Percentiles rank a stretch among this genome's conserved stretches.
Evolutionary conservation across 2,329 filamentous ascomycete genomes (phyloP).

Genomic region (Sarocladium kiliense): DNA sequence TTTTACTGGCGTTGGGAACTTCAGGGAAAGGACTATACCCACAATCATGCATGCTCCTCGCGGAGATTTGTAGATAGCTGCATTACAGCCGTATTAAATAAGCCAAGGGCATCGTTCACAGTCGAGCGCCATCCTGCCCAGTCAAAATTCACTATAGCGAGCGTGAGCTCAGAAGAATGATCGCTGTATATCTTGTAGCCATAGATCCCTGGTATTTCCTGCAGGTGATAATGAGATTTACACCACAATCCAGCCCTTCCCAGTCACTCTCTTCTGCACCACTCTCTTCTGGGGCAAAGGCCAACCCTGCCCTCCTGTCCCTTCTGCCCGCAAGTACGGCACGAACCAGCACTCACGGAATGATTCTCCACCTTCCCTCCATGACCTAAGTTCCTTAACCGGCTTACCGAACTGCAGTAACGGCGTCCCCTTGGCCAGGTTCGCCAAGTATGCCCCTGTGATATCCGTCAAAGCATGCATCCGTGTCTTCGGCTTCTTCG

Average conservation of each 20-base stretch:
- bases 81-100: too few species aligned
- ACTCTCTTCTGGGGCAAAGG: constrained; percentile 82
- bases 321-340: constrained; percentile 66
- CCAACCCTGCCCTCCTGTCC: constrained; percentile 66
- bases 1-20: background rate
- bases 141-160: too few species aligned
- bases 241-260: constrained; percentile 70
- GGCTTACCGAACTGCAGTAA: constrained; percentile 84
- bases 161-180: too few species aligned
- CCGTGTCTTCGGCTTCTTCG: constrained; percentile 64
- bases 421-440: constrained; percentile 78
- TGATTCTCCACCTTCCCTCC: constrained; percentile 30
- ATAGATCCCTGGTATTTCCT: too few species aligned
- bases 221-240: too few species aligned
- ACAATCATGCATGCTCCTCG: background rate
- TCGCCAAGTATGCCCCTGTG: constrained; percentile 68
- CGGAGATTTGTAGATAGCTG: too few species aligned
- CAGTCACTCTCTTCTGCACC: constrained; percentile 67
- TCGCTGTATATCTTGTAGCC: too few species aligned
- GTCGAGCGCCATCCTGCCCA: too few species aligned
- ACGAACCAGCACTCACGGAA: constrained; percentile 77
- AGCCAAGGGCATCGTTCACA: too few species aligned
- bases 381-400: constrained; percentile 68
- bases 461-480: constrained; percentile 86
- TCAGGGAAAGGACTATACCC: background rate